phyloP scores from a whole-genome alignment of 345 rosid genomes.

The Ceriops tagal region DNA sequence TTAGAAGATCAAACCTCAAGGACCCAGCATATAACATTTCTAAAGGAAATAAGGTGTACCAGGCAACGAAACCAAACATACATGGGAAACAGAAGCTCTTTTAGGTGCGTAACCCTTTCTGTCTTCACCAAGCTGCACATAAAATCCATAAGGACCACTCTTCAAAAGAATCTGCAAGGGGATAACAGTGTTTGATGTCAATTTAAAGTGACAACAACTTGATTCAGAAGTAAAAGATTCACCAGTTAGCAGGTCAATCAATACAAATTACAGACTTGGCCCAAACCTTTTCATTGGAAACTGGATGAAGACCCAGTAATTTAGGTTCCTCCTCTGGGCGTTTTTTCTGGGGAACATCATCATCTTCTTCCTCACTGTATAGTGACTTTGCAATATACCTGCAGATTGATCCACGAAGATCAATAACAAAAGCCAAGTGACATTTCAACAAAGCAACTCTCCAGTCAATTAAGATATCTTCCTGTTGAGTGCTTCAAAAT shows the following conservation, averaged over 20 bases:
- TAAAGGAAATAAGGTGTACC: no score
- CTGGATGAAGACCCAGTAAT: conserved; percentile 73
- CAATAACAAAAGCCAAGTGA: not conserved
- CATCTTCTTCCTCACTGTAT: conserved; percentile 71
- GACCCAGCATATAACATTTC: no score
- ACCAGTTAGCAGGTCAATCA: conserved; percentile 5
- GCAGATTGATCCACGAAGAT: conserved; percentile 9
- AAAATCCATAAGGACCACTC: conserved; percentile 90
- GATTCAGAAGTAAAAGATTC: not conserved
- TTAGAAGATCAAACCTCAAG: no score
- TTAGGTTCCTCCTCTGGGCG: conserved; percentile 69
- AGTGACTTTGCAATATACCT: conserved; percentile 90
- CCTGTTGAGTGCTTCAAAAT: not conserved
- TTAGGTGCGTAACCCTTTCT: conserved; percentile 66
- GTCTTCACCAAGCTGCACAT: conserved; percentile 94
- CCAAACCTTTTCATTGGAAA: conserved; percentile 79
- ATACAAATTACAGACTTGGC: not conserved
- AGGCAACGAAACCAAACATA: conserved; percentile 22
- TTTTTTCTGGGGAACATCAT: conserved; percentile 43
- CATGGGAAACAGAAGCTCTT: conserved; percentile 76
- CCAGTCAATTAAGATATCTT: not conserved
- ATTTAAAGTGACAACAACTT: not conserved
- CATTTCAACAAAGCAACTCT: not conserved
- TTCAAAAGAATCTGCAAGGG: conserved; percentile 64
- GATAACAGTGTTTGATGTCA: conserved; percentile 1